Base-by-base conservation (phyloP, 495 filamentous ascomycete genomes). In the Hypoxylon perforatum region DNA sequence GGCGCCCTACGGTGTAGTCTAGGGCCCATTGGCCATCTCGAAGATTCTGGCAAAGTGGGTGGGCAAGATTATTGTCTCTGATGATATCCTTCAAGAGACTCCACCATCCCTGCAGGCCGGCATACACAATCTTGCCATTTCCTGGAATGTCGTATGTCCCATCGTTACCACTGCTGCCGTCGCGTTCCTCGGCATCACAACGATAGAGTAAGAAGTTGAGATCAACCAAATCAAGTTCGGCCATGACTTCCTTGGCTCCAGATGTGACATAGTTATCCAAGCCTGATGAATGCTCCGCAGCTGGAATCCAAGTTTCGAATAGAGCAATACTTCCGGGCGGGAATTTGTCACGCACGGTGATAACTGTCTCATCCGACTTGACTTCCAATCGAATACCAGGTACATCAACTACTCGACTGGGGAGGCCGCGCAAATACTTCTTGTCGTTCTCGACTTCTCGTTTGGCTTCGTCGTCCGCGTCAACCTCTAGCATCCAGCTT, bases 101-200 rank as follows among this genome's bases (percentile, higher is more conserved):
- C 95, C 94, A 97, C 95, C 95, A 99, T 12, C 96, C 96, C 75
- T 99, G 96, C 23, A 99, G 84, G 45, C 96, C 96, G 57, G 96
- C 94, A 76, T 99, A 99, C 15, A 97, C 92, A 41, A 97, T 82
- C 47, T 90, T 83, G 3, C 94, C 96, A 69, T 91, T 80, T 0
- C 88, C 87, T 9, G 96, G 95, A 64, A 99, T 92, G 47, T 81
- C 85, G 75, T 98, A 99, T 0, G 88, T 88, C 1, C 96, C 96
- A 79, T 98, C 92, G 59, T 87, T 84, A 8, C 91, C 91, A 21
- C 84, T 83, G 58, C 90, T 96, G 0, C 83, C 86, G 61, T 96
- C 94, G 45, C 86, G 85, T 75, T 99, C 96, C 76, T 99, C 96
- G 15, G 93, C 85, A 53, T 98, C 96, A 65, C 92, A 96, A 60